These are phyloP conservation scores for Daedalea quercina DNA, from an alignment of 768 basidiomycete genomes.

Conservation along the genomic window DNA sequence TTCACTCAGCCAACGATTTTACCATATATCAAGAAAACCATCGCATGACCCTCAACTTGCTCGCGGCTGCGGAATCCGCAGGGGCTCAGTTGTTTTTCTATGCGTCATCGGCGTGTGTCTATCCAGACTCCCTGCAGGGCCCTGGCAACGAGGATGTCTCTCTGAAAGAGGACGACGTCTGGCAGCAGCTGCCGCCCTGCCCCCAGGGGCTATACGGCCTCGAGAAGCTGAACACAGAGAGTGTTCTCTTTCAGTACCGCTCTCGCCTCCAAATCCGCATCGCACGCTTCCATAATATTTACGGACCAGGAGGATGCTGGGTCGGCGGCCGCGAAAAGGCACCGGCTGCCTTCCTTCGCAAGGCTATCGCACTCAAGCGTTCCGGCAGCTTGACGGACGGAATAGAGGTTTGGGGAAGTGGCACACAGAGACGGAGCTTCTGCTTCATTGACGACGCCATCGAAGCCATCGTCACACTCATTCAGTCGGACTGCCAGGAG, in stretches of 20 bases:
- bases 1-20: constrained; percentile 44
- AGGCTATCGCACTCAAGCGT: constrained; percentile 34
- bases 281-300: constrained; percentile 55
- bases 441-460: constrained; percentile 50
- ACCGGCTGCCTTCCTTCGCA: constrained; percentile 50
- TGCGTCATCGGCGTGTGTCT: constrained; percentile 56
- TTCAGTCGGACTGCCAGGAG: constrained; percentile 28
- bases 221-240: constrained; percentile 48
- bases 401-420: constrained; percentile 55
- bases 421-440: constrained; percentile 47
- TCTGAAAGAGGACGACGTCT: constrained; percentile 41
- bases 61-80: constrained; percentile 31
- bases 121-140: constrained; percentile 38
- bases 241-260: constrained; percentile 31
- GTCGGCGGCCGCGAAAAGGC: constrained; percentile 50
- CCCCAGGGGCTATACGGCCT: constrained; percentile 56
- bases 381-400: constrained; percentile 4
- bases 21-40: constrained; percentile 44
- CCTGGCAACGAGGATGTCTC: constrained; percentile 29
- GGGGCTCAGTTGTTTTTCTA: constrained; percentile 42
- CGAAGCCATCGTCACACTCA: constrained; percentile 38
- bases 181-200: constrained; percentile 27
- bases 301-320: constrained; percentile 49
- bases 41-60: constrained; percentile 41
- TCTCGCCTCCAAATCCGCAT: constrained; percentile 33